Evolutionary conservation across 192 early-diverging fungal species (phyloP), one percentile per base, ranked within the genome.

Genomic region (Backusella sp.): DNA sequence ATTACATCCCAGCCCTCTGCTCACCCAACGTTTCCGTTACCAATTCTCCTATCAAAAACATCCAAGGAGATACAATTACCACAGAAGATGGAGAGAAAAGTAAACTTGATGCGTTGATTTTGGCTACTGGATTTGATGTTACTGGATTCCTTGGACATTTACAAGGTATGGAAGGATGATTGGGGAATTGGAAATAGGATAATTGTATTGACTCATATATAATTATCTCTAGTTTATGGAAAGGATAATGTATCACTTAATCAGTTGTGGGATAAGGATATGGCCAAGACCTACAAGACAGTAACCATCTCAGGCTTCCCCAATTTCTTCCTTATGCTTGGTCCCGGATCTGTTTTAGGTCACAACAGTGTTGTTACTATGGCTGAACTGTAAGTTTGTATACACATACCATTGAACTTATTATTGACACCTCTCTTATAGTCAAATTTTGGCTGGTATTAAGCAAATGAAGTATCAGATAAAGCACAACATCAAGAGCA

Each of bases 281-380:
- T 79, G 46, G 67, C 79, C 3, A 79, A 78, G 11, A 80, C 85
- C 0, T 89, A 80, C 76, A 80, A 85, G 28, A 85, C 88, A 4
- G 77, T 87, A 4, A 79, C 78, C 12, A 70, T 74, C 21, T 32
- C 76, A 32, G 87, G 85, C 6, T 87, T 85, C 35, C 89, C 89
- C 9, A 90, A 90, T 68, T 59, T 86, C 35, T 91, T 85, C 70
- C 75, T 85, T 52, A 70, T 89, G 77, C 80, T 88, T 15, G 90
- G 89, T 39, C 89, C 87, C 12, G 71, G 82, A 68, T 84, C 84
- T 34, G 83, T 80, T 30, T 71, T 90, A 12, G 86, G 85, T 41
- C 87, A 90, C 56, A 82, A 84, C 36, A 83, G 81, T 72, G 81
- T 90, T 21, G 42, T 90, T 17, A 79, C 79, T 59, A 86, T 87